phyloP scores from a whole-genome alignment of 208 protist genomes.

The Crithidia mellificae region DNA sequence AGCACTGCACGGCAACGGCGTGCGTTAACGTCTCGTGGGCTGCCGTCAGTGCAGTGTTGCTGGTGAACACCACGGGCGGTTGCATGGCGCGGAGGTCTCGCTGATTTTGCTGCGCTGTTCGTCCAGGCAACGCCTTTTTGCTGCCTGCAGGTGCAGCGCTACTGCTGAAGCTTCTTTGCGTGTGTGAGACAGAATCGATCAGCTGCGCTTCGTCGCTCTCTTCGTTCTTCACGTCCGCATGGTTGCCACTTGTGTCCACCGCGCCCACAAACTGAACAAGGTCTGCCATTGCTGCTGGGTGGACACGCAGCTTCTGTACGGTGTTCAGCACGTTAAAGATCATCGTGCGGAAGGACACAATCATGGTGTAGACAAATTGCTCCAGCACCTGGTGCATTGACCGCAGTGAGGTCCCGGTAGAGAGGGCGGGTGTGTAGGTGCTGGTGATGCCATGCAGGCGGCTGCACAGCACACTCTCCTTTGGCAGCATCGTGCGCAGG shows the following conservation, averaged over 20 bases:
- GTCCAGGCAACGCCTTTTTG: slow-evolving; percentile 21
- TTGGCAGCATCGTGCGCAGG: slow-evolving; percentile 63
- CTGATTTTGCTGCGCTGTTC: slow-evolving; percentile 39
- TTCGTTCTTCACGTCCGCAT: background rate
- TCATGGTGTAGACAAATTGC: slow-evolving; percentile 61
- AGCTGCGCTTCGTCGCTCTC: background rate
- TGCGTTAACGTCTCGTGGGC: no score
- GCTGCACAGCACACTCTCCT: slow-evolving; percentile 66
- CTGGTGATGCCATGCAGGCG: slow-evolving; percentile 46
- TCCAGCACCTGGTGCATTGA: slow-evolving; percentile 69
- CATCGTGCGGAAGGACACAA: slow-evolving; percentile 53
- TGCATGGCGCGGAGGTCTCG: slow-evolving; percentile 13
- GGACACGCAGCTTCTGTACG: slow-evolving; percentile 47
- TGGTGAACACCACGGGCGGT: slow-evolving; percentile 8
- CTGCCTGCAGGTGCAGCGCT: background rate
- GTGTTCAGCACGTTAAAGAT: slow-evolving; percentile 87
- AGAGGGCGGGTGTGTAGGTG: slow-evolving; percentile 59
- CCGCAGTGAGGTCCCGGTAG: slow-evolving; percentile 43
- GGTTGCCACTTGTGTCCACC: no score
- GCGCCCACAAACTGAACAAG: slow-evolving; percentile 14
- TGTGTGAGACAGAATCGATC: background rate
- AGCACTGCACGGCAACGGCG: slow-evolving; percentile 20
- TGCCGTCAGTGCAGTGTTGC: background rate
- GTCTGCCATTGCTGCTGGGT: slow-evolving; percentile 26
- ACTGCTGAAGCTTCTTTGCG: background rate